These are phyloP conservation scores for Bruguiera sexangula DNA, from an alignment of 345 rosid genomes.

Conservation along the genomic window DNA sequence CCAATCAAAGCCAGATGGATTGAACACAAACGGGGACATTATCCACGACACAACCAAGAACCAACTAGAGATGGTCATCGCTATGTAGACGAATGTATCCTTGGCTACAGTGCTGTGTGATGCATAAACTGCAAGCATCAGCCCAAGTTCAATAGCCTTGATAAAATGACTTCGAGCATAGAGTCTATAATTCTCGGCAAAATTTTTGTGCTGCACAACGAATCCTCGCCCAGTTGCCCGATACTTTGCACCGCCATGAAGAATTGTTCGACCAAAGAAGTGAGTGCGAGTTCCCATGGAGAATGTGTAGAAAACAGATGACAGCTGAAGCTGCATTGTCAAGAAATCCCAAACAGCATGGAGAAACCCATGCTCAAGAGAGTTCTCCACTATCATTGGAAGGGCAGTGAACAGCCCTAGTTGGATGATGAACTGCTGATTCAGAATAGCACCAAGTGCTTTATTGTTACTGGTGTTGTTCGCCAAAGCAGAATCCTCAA, in stretches of 20 bases:
- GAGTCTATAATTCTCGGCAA: conserved; percentile 79
- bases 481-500: conserved; percentile 61
- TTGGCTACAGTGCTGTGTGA: conserved; percentile 74
- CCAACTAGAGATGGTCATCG: conserved; percentile 86
- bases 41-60: conserved; percentile 79
- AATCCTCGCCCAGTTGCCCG: conserved; percentile 97
- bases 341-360: conserved; percentile 92
- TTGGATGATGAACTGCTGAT: conserved; percentile 82
- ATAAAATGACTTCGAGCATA: conserved; percentile 84
- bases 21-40: conserved; percentile 79
- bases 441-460: conserved; percentile 70
- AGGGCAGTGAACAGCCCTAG: conserved; percentile 93
- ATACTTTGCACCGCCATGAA: conserved; percentile 97
- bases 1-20: conserved; percentile 98
- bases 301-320: conserved; percentile 90
- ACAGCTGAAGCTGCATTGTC: conserved; percentile 91
- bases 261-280: conserved; percentile 90
- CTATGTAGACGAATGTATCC: conserved; percentile 67
- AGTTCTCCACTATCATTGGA: conserved; percentile 93
- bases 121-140: conserved; percentile 75
- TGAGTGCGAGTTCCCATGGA: conserved; percentile 97
- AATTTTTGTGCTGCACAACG: conserved; percentile 92
- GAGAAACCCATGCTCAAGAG: conserved; percentile 94
- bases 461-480: conserved; percentile 39
- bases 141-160: conserved; percentile 83